phyloP scores from a whole-genome alignment of 225 moss, liverwort and hornwort species.

The Climacium dendroides region DNA sequence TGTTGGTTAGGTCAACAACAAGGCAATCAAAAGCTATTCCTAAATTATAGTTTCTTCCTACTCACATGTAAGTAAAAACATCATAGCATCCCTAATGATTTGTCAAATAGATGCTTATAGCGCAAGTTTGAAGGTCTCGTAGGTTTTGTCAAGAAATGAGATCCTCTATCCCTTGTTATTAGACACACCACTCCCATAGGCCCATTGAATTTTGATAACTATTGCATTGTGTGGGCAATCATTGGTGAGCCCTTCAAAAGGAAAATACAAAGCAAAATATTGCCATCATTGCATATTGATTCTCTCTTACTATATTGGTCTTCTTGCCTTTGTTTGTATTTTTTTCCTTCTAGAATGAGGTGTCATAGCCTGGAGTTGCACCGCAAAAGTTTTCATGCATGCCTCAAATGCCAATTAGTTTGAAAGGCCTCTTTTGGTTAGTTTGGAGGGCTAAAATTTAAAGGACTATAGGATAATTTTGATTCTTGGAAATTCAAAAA shows the following conservation, averaged over 20 bases:
- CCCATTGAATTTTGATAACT: background rate
- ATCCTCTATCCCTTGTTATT: background rate
- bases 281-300: fast-evolving
- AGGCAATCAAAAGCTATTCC: too few species aligned
- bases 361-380: fast-evolving
- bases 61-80: background rate
- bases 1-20: background rate
- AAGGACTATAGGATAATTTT: fast-evolving
- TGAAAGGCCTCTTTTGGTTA: background rate
- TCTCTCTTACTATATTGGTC: fast-evolving
- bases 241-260: background rate
- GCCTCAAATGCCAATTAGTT: background rate
- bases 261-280: background rate
- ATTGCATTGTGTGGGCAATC: fast-evolving
- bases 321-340: fast-evolving
- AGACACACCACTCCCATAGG: fast-evolving
- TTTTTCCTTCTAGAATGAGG: background rate
- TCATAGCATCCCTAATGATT: fast-evolving
- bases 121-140: fast-evolving
- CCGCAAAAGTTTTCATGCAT: fast-evolving
- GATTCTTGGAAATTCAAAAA: background rate
- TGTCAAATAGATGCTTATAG: background rate
- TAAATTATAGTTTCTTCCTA: background rate
- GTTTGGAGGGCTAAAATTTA: background rate
- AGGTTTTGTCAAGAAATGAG: background rate